Base-by-base conservation (phyloP, 306 rosid species). In the Geum urbanum region DNA sequence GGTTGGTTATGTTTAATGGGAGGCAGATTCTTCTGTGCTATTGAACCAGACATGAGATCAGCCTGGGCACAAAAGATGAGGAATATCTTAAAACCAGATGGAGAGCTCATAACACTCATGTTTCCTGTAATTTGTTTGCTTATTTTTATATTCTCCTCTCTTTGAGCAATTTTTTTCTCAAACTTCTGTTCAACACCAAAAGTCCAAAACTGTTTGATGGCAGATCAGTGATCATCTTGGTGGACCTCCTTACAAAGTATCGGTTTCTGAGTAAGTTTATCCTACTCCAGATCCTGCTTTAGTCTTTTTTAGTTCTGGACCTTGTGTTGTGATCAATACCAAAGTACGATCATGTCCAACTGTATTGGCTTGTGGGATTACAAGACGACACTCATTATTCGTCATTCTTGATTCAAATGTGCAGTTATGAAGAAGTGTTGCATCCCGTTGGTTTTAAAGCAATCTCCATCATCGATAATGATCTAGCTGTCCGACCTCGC, bases 171-270 rank as follows among this genome's bases (percentile, higher is more conserved):
- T 27, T 39, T 13, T 18, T 22, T 65, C 53, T 63, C 66, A 69
- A 50, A 50, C 22, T 53, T 54, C 4, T 54, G 20, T 27, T 56
- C 20, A 70, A 55, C 11, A 66, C 19, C 20, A 72, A 67, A 52
- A 46, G 40, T 62, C 19, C 20, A 72, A 67, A 52, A 46, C 47
- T 62, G 15, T 48, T 44, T 65, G 11, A 16, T 78, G 69, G 70
- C 78, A 78, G 83, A 71, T 68, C 6, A 44, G 71, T 18, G 64
- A 82, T 52, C 78, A 68, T 62, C 45, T 43, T 67, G 86, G 82
- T 71, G 80, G 86, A 63, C 83, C 86, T 2, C 86, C 86, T 10
- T 82, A 78, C 78, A 75, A 57, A 67, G 83, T 82, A 20, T 82
- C 86, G 35, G 73, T 75, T 48, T 67, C 78, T 54, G 83, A 82